A percentile compares a stretch with the other conserved stretches of the same genome.
phyloP scores from a whole-genome alignment of 2,329 filamentous ascomycete species.

The Ascosphaera apis region DNA sequence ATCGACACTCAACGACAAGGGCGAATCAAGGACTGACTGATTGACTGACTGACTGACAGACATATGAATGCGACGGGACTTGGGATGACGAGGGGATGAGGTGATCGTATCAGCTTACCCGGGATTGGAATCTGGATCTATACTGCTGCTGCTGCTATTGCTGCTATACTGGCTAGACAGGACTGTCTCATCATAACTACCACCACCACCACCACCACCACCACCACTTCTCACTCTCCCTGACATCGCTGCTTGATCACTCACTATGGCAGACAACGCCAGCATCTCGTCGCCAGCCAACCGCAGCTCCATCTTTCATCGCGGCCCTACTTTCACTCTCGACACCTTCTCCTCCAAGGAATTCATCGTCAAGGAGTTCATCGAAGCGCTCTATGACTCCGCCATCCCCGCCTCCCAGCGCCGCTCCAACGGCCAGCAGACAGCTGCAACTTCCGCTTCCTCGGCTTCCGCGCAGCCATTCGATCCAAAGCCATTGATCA shows the following conservation, averaged over 20 bases:
- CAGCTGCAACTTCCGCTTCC: constrained; percentile 9
- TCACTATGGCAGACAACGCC: neutral
- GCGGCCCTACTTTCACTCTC: constrained; percentile 61
- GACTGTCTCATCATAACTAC: constrained; percentile 4
- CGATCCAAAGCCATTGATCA: constrained; percentile 89
- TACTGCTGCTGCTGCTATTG: too few relatives aligned
- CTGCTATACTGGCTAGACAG: too few relatives aligned
- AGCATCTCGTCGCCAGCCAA: constrained; percentile 11
- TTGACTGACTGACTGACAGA: too few relatives aligned
- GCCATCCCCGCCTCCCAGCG: constrained; percentile 51
- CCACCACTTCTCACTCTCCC: constrained; percentile 17
- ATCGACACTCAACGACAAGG: too few relatives aligned
- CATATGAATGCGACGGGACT: too few relatives aligned
- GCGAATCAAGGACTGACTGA: too few relatives aligned
- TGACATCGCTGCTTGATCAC: constrained; percentile 4
- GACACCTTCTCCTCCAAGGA: constrained; percentile 76
- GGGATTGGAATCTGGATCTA: too few relatives aligned
- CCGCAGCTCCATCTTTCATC: constrained; percentile 48
- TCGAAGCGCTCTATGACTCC: constrained; percentile 74
- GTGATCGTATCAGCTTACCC: too few relatives aligned
- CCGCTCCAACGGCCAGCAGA: constrained; percentile 38
- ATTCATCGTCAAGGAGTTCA: constrained; percentile 95
- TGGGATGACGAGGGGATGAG: too few relatives aligned
- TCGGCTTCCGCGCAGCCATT: constrained; percentile 32
- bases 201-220: constrained; percentile 6